Evolutionary conservation across 345 rosid genomes (phyloP).

Genomic region (Raphanus raphanistrum): DNA sequence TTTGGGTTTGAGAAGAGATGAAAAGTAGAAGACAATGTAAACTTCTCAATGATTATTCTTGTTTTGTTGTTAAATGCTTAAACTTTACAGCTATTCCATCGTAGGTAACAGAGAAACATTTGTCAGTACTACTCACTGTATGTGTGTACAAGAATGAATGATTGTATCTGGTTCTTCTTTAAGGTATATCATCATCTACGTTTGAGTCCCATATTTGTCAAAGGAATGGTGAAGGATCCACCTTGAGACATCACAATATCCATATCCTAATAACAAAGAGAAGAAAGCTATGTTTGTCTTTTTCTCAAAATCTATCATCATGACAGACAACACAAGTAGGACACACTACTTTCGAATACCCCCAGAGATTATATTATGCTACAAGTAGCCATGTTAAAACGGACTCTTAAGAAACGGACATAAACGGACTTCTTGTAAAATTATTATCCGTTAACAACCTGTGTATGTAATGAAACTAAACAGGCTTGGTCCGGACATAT

Average conservation of each 20-base stretch:
- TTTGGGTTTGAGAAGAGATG: constrained; percentile 34
- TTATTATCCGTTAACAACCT: neutral
- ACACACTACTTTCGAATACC: neutral
- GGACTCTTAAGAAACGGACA: neutral
- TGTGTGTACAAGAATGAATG: constrained; percentile 2
- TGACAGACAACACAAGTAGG: neutral
- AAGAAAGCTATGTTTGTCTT: constrained; percentile 5
- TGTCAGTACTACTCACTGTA: neutral
- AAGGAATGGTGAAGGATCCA: neutral
- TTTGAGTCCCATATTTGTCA: neutral
- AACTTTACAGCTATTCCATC: neutral
- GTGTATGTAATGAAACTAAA: too few species aligned
- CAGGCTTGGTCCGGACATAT: too few species aligned
- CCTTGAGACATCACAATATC: neutral
- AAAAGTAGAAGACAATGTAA: constrained; percentile 29
- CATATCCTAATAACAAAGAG: neutral
- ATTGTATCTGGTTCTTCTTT: neutral
- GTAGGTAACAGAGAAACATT: neutral
- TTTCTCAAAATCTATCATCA: neutral
- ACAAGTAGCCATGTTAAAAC: neutral
- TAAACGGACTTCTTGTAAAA: neutral
- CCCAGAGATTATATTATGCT: neutral
- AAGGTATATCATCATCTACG: neutral
- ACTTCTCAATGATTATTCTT: constrained; percentile 8
- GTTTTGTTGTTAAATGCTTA: constrained; percentile 15